Conservation (phyloP, 1,139 yeast species). For the Protomyces arabidopsidicola region DNA sequence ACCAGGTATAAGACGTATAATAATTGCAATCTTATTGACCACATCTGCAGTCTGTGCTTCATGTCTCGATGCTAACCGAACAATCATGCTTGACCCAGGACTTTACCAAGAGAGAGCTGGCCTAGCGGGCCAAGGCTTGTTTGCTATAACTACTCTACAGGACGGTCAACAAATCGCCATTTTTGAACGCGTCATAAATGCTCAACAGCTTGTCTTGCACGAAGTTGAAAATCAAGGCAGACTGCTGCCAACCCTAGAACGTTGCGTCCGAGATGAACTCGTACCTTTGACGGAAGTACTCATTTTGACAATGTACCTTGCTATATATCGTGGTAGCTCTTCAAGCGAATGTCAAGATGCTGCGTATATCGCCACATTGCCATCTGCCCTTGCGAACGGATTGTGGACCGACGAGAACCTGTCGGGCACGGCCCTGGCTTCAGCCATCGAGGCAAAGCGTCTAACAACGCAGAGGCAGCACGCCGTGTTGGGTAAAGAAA, state of each 20-base stretch:
- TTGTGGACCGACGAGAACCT: slow-evolving; percentile 2
- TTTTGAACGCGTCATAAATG: not conserved
- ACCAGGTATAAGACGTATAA: too few species aligned
- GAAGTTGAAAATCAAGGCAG: not conserved
- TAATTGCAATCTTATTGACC: too few species aligned
- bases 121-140: not conserved
- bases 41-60: too few species aligned
- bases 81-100: too few species aligned
- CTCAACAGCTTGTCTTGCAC: not conserved
- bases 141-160: not conserved
- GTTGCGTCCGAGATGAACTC: not conserved
- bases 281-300: not conserved
- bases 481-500: not conserved
- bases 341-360: not conserved
- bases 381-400: slow-evolving; percentile 7
- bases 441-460: slow-evolving; percentile 7
- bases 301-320: not conserved
- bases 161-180: not conserved
- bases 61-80: too few species aligned
- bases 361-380: not conserved
- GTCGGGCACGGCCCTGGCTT: not conserved
- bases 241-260: not conserved
- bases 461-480: slow-evolving; percentile 2
- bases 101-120: not conserved
- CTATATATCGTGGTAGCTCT: not conserved